Conservation (phyloP, 2,329 filamentous ascomycete species). For the Polychaeton citri region DNA sequence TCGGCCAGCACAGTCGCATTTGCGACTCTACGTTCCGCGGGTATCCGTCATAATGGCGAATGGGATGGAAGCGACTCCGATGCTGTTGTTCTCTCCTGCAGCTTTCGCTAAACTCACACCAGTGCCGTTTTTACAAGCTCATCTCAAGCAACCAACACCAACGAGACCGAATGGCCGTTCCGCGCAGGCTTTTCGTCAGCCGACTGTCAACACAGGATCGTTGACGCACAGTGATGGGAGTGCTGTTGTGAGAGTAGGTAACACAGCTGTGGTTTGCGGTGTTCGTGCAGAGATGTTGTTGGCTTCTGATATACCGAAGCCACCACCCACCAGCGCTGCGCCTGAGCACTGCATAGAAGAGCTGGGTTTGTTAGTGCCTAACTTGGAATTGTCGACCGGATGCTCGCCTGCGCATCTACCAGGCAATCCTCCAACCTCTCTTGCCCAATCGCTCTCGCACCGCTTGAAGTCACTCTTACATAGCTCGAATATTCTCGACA, state of each 20-base stretch:
- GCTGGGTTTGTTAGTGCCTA: slow-evolving; percentile 71
- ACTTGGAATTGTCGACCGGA: slow-evolving; percentile 83
- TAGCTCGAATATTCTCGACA: slow-evolving; percentile 51
- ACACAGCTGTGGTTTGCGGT: slow-evolving; percentile 90
- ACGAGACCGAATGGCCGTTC: slow-evolving; percentile 70
- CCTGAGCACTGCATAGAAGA: slow-evolving; percentile 25
- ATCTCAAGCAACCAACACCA: slow-evolving; percentile 55
- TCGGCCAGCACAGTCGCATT: background rate
- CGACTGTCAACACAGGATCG: slow-evolving; percentile 69
- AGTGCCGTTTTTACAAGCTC: slow-evolving; percentile 77
- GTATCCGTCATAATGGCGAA: background rate
- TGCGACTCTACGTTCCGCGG: background rate
- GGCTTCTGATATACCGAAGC: slow-evolving; percentile 59
- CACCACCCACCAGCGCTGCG: slow-evolving; percentile 20
- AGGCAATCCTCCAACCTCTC: slow-evolving; percentile 62
- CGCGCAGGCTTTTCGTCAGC: slow-evolving; percentile 53
- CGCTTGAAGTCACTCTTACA: slow-evolving; percentile 66
- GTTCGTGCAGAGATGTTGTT: slow-evolving; percentile 75
- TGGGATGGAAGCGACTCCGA: background rate
- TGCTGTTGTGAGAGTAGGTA: slow-evolving; percentile 73
- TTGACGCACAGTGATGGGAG: slow-evolving; percentile 83
- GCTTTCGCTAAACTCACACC: slow-evolving; percentile 85
- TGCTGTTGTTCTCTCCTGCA: slow-evolving; percentile 40
- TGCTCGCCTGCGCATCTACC: slow-evolving; percentile 77
- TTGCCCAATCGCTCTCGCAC: slow-evolving; percentile 77